Base-by-base conservation (phyloP, 805 yeast species). In the Myxozyma vanderwaltii region DNA sequence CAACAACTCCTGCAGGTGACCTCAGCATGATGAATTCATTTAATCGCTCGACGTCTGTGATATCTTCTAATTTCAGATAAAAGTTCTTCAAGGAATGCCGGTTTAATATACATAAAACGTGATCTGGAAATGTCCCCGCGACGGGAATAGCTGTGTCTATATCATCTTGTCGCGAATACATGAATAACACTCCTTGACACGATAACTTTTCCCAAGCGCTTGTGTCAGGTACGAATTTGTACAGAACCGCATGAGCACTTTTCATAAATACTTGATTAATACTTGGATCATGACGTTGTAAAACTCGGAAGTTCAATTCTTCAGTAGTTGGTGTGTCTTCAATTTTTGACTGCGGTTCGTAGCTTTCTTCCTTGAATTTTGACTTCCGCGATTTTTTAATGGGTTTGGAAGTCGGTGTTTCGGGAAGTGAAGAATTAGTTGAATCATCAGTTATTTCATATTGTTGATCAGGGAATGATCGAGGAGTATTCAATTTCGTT, bases 201-300 rank as follows among this genome's bases (percentile, higher is more conserved):
- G 73, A 63, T 27, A 68, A 60, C 64, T 74, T 75, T 40, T 73
- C 75, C 79, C 79, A 76, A 57, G 69, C 70, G 19, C 69, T 70
- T 2, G 61, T 46, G 10, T 61, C 69, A 15, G 69, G 48, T 49
- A 72, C 69, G 63, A 71, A 76, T 63, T 72, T 66, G 67, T 76
- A 76, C 8, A 76, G 74, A 27, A 73, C 75, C 61, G 79, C 75
- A 31, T 76, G 74, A 1, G 77, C 64, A 5, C 78, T 73, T n/a
- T 73, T 68, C 63, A 68, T 69, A 29, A 73, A 67, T 21, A 76
- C 65, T 54, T 73, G 70, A 27, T 71, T 71, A n/a, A 74, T 55
- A 15, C 63, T 51, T 3, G 75, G 72, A 61, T 76, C 79, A 61
- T 74, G 75, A 31, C 69, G 65, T 10, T 64, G 47, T 29, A 76